Conservation (phyloP, 176 grass and related monocot genomes). For the Carex parvula region DNA sequence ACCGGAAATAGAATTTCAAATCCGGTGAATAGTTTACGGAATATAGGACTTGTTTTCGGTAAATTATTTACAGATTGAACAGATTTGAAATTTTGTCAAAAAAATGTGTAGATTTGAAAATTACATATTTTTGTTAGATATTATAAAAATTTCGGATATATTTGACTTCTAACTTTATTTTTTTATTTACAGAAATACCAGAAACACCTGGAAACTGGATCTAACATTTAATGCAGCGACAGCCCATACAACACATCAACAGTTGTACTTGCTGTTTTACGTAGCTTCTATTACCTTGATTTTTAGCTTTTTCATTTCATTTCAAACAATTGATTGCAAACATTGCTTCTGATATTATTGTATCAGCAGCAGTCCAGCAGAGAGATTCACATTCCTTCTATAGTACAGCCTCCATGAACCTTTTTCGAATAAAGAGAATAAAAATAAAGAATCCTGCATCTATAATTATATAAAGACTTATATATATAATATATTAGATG, state of each 20-base stretch:
- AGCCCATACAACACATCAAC: background rate
- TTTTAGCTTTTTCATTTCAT: background rate
- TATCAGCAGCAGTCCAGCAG: background rate
- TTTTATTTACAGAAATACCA: background rate
- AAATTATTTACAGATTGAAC: too few species aligned
- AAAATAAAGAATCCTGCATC: background rate
- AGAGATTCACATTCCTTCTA: too few species aligned
- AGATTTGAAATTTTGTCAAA: too few species aligned
- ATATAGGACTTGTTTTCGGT: too few species aligned
- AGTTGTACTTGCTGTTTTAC: background rate
- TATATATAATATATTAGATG: background rate
- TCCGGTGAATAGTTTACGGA: too few species aligned
- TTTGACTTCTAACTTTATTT: background rate
- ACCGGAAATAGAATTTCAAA: too few species aligned
- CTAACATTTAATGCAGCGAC: background rate
- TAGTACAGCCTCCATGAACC: background rate
- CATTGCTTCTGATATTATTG: background rate
- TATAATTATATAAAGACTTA: background rate
- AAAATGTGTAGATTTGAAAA: too few species aligned
- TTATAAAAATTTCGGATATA: background rate
- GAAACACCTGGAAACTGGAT: background rate
- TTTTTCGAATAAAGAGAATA: background rate
- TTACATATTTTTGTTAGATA: too few species aligned
- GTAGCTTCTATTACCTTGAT: background rate
- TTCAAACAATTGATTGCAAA: background rate